phyloP scores from a whole-genome alignment of 192 early-diverging fungal species.

The Coemansia sp. region DNA sequence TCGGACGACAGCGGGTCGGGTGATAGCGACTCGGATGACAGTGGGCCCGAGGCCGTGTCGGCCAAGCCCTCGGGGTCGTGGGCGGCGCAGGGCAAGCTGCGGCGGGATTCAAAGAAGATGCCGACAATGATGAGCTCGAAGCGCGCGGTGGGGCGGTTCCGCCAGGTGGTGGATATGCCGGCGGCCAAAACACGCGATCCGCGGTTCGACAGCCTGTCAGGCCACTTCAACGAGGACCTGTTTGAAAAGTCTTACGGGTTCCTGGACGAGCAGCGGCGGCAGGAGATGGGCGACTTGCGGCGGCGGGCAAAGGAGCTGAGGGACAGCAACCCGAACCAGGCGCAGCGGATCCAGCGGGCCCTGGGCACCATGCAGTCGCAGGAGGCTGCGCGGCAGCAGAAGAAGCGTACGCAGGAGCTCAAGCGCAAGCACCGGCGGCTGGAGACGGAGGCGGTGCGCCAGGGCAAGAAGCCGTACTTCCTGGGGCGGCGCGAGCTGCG shows the following conservation, averaged over 20 bases:
- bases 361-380: constrained; percentile 59
- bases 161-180: constrained; percentile 37
- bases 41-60: constrained; percentile 4
- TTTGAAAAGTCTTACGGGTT: constrained; percentile 92
- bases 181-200: constrained; percentile 67
- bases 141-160: constrained; percentile 39
- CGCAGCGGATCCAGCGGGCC: constrained; percentile 53
- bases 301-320: constrained; percentile 60
- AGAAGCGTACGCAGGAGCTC: constrained; percentile 55
- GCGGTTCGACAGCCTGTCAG: constrained; percentile 84
- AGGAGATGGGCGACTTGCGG: constrained; percentile 67
- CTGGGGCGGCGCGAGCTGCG: constrained; percentile 78
- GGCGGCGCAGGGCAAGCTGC: constrained; percentile 2
- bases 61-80: constrained; percentile 1
- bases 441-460: constrained; percentile 70
- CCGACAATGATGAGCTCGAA: constrained; percentile 37
- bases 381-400: constrained; percentile 41
- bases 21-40: constrained; percentile 31
- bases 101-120: constrained; percentile 15
- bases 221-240: constrained; percentile 84
- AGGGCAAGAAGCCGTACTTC: constrained; percentile 94
- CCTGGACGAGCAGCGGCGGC: constrained; percentile 68
- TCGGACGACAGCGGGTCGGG: constrained; percentile 3
- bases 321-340: constrained; percentile 51
- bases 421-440: constrained; percentile 72